Evolutionary conservation across 2,329 filamentous ascomycete species (phyloP).

Genomic region (Anthostomella pinea): DNA sequence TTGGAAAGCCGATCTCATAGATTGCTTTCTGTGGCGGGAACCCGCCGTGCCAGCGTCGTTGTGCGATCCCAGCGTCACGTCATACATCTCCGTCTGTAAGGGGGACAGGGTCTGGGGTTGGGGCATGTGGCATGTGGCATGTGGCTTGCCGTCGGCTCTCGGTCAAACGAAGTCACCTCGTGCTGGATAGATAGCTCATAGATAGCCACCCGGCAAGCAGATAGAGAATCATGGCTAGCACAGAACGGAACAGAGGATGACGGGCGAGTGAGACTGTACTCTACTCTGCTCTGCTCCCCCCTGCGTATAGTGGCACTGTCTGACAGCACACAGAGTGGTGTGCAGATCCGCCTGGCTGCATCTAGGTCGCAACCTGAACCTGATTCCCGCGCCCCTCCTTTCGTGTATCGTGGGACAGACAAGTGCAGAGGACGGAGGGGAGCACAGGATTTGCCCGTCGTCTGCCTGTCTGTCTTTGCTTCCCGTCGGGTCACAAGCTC

Average conservation of each 20-base stretch:
- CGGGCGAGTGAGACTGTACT: no score
- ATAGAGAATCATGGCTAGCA: no score
- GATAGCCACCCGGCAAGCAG: no score
- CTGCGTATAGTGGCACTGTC: slow-evolving; percentile 7
- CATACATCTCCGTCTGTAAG: slow-evolving; percentile 4
- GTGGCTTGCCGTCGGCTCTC: slow-evolving; percentile 17
- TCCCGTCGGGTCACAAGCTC: slow-evolving; percentile 1
- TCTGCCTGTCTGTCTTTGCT: background rate
- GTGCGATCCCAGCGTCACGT: background rate
- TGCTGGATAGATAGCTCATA: no score
- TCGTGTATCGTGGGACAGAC: slow-evolving; percentile 3
- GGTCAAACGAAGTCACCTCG: no score
- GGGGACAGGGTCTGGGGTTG: slow-evolving; percentile 1
- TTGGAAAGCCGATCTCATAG: slow-evolving; percentile 7
- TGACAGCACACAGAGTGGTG: slow-evolving; percentile 18
- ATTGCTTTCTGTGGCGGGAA: slow-evolving; percentile 13
- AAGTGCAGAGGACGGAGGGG: background rate
- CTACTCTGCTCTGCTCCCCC: no score
- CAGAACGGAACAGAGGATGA: no score
- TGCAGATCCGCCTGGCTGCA: slow-evolving; percentile 4
- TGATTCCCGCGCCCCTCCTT: slow-evolving; percentile 7
- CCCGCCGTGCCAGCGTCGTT: slow-evolving; percentile 3
- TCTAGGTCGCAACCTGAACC: slow-evolving; percentile 16
- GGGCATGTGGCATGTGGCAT: slow-evolving; percentile 8
- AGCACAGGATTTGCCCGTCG: background rate